Percentiles rank a stretch among this genome's conserved stretches.
Conservation (phyloP, 176 grass and related monocot species). For the Poa annua region DNA sequence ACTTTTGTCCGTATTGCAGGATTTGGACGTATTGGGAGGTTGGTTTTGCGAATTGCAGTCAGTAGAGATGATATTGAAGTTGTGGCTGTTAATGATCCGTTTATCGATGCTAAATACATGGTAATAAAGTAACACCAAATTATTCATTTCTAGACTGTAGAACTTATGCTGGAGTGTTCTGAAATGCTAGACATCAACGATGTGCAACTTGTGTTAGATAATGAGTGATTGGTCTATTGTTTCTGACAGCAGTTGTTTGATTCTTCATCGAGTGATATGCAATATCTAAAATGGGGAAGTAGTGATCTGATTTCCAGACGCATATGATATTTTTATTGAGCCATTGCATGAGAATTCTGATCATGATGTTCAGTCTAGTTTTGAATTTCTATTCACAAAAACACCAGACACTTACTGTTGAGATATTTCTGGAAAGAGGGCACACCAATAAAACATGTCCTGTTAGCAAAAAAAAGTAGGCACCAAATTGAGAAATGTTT, state of each 20-base stretch:
- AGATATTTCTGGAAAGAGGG: neutral
- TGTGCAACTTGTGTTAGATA: conserved; percentile 6
- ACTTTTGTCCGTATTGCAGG: conserved; percentile 46
- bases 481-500: neutral
- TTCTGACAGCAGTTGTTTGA: neutral
- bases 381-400: neutral
- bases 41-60: conserved; percentile 85
- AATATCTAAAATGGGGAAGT: neutral
- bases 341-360: neutral
- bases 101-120: conserved; percentile 98
- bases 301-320: neutral
- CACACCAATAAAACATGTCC: neutral
- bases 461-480: neutral
- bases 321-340: neutral
- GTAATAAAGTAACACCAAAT: conserved; percentile 41
- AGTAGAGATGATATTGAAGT: conserved; percentile 94
- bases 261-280: neutral
- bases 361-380: neutral
- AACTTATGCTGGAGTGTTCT: neutral
- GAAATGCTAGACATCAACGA: neutral
- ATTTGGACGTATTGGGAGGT: conserved; percentile 92
- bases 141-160: neutral
- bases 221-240: neutral
- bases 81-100: conserved; percentile 98
- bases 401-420: neutral